Base-by-base conservation (phyloP, 257 asterid genomes). In the Jasminum sambac region DNA sequence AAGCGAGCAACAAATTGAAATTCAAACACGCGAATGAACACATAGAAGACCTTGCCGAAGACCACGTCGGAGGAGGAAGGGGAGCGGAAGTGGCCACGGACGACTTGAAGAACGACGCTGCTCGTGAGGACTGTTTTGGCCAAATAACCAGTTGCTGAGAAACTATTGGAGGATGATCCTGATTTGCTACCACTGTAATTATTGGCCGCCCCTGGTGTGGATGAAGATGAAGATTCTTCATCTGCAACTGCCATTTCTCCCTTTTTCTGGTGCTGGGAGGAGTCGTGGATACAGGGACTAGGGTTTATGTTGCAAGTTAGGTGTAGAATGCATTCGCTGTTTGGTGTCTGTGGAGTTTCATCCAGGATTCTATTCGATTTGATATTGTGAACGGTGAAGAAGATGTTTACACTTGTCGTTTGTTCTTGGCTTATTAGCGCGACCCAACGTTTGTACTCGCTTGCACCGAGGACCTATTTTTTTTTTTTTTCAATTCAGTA, bases 111-210 rank as follows among this genome's bases (percentile, higher is more conserved):
- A 74, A 91, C 84, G 40, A 84, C 95, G 87, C 96, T 89, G 68
- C 98, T 90, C 72, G 84, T 80, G 74, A 88, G 91, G 66, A 94
- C 90, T 42, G 96, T 89, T 79, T 94, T 94, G 57, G 98, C 96
- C 66, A 89, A 80, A 80, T 88, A 94, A 79, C 58, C 86, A 24
- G 88, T 77, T 21, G 83, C 84, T 64, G 78, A 23, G 52, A 13
- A 19, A 60, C 52, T 71, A 9, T 72, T 41, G 70, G 87, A 65
- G 40, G 75, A 48, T 75, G 89, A 77, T 75, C 80, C 85, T 3
- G 76, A 74, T 72, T 81, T 84, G 61, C 66, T 66, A 70, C 17
- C 58, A 10, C 65, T 21, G 64, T 62, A 70, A 12, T 78, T 69
- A 8, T 71, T 60, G 59, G 69, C 44, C 11, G 82, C 79, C 66